Conservation (phyloP, 2,329 filamentous ascomycete species). For the Ascosphaera pollenicola region DNA sequence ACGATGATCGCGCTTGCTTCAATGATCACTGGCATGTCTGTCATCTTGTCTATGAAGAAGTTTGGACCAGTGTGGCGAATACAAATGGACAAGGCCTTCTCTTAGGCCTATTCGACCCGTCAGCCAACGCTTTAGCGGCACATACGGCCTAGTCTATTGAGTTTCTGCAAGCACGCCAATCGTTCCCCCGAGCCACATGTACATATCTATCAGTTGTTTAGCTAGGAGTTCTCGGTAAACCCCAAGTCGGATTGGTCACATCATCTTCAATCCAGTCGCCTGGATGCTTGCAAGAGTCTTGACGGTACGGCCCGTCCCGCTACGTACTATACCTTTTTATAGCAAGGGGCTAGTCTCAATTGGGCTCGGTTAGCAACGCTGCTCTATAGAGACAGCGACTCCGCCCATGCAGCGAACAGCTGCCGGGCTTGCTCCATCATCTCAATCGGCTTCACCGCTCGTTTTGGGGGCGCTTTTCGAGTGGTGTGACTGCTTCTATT, state of each 20-base stretch:
- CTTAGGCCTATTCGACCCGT: background rate
- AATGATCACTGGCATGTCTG: slow-evolving; percentile 30
- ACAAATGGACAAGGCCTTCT: slow-evolving; percentile 29
- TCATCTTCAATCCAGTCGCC: background rate
- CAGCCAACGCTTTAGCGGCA: background rate
- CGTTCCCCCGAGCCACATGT: slow-evolving; percentile 7
- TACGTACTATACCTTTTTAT: background rate
- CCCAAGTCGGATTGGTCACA: slow-evolving; percentile 5
- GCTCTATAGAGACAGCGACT: too few species aligned
- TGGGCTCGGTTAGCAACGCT: too few species aligned
- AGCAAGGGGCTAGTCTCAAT: background rate
- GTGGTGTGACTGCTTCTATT: background rate
- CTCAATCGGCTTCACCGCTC: background rate
- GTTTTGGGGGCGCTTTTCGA: background rate
- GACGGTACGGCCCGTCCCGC: background rate
- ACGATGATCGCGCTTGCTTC: slow-evolving; percentile 36
- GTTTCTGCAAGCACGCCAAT: slow-evolving; percentile 5
- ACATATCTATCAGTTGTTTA: slow-evolving; percentile 3
- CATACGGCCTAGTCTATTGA: background rate
- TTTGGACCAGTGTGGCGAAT: slow-evolving; percentile 42
- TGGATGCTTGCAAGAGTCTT: background rate
- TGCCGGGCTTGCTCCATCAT: background rate
- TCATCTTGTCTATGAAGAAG: slow-evolving; percentile 38
- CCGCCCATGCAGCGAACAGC: too few species aligned
- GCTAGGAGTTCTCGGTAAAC: too few species aligned